These are phyloP conservation scores for Lactarius trivialis DNA, from an alignment of 768 basidiomycete genomes.

Conservation along the genomic window DNA sequence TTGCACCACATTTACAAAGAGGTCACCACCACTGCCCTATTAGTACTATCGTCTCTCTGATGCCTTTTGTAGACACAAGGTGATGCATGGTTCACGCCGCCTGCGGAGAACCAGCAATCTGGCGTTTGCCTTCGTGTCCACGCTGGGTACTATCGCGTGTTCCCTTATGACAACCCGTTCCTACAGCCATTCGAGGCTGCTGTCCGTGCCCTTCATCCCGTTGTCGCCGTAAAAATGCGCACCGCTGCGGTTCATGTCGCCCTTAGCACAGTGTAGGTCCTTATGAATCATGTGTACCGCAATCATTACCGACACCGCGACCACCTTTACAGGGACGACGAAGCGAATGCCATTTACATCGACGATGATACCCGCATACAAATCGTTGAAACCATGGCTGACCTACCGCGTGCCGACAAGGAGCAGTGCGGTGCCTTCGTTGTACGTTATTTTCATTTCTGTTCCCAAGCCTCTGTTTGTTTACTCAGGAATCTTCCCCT, in stretches of 20 bases:
- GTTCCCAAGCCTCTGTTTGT: not conserved
- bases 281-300: not conserved
- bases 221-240: constrained; percentile 76
- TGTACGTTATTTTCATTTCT: constrained; percentile 35
- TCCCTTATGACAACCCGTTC: constrained; percentile 79
- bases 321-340: constrained; percentile 43
- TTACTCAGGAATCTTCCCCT: not conserved
- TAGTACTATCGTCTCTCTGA: constrained; percentile 9
- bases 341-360: constrained; percentile 57
- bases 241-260: constrained; percentile 78
- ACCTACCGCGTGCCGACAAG: constrained; percentile 74
- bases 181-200: constrained; percentile 80
- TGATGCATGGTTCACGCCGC: constrained; percentile 82
- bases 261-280: constrained; percentile 55
- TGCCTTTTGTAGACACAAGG: constrained; percentile 57
- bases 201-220: constrained; percentile 66
- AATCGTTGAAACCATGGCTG: constrained; percentile 62
- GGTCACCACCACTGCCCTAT: constrained; percentile 33
- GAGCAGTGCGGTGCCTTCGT: constrained; percentile 89
- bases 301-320: not conserved
- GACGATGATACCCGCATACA: constrained; percentile 83
- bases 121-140: constrained; percentile 67
- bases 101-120: constrained; percentile 72
- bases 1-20: constrained; percentile 75
- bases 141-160: constrained; percentile 63